Base-by-base conservation (phyloP, 2,329 filamentous ascomycete species). In the Talaromyces sp. region DNA sequence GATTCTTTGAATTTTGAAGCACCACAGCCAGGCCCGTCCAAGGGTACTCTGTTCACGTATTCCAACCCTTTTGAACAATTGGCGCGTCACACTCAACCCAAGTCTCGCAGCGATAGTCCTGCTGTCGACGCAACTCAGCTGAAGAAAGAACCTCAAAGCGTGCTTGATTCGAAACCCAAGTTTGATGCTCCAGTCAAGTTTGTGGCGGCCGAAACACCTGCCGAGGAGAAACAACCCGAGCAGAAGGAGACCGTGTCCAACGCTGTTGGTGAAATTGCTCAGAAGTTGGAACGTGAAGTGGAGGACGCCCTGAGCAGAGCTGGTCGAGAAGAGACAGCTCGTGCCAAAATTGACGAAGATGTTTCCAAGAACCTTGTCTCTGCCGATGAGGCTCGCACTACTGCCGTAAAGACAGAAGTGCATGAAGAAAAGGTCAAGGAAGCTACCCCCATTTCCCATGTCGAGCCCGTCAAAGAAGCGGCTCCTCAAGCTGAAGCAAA, bases 11-110 rank as follows among this genome's bases (percentile, higher is more conserved):
- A 71, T 39, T 81, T 78, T 72, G 79, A 77, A 64, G 73, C 73
- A 54, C 65, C 73, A 62, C 67, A 70, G 42, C 71, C 75, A 39
- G 62, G 74, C 0, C 69, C 75, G 8, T 73, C 75, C 53, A 73
- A 69, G 66, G 74, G 73, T 66, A 72, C 81, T 58, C 80, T 88
- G 59, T 90, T 90, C 72, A 89, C 83, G 30, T 90, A 90, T 74
- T 82, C 87, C 68, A 91, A 91, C 68, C 88, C 88, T 1, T 91
- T 91, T 68, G 87, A 90, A 62, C 82, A 88, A 69, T 77, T 91
- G 64, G 84, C 86, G 42, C 83, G 84, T 58, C 78, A 77, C 59
- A 82, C 82, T 28, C 81, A 82, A 67, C 70, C 71, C 36, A 71
- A 73, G 56, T 69, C 73, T 59, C 66, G 78, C 74, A 70, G 74